Evolutionary conservation across 306 rosid species (phyloP).

Genomic region (Quercus glauca): DNA sequence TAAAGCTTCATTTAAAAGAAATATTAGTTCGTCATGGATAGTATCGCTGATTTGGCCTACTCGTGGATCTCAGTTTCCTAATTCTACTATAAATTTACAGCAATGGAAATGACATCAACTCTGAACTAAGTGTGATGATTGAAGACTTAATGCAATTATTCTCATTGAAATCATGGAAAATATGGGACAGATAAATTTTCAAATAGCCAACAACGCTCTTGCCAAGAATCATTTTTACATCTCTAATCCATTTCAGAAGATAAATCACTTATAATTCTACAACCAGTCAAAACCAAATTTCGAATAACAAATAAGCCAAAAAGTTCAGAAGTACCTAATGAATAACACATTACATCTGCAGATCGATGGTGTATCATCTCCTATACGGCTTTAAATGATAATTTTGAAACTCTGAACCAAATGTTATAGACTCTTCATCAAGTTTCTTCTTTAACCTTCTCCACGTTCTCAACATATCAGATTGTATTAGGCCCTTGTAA

Average conservation of each 20-base stretch:
- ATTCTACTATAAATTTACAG: not conserved
- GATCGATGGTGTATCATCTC: conserved; percentile 42
- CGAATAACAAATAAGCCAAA: not conserved
- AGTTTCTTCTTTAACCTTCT: conserved; percentile 86
- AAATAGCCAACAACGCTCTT: not conserved
- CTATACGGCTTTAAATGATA: conserved; percentile 77
- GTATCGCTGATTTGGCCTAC: not conserved
- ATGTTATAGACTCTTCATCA: conserved; percentile 80
- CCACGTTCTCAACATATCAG: conserved; percentile 94
- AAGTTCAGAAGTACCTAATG: not conserved
- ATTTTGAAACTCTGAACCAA: conserved; percentile 72
- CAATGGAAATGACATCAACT: not conserved
- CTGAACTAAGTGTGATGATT: not conserved
- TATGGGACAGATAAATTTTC: not conserved
- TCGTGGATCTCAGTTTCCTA: not conserved
- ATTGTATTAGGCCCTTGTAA: conserved; percentile 74
- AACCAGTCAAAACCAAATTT: not conserved
- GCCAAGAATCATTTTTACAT: not conserved
- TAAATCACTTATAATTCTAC: not conserved
- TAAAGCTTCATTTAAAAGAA: not conserved
- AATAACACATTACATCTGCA: not conserved
- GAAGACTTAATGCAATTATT: not conserved
- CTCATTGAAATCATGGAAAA: not conserved
- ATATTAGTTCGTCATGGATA: not conserved
- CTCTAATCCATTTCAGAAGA: not conserved